Percentiles rank a stretch among this genome's conserved stretches.
Conservation (phyloP, 1,284 basidiomycete genomes). For the Leccinum angustisporum region DNA sequence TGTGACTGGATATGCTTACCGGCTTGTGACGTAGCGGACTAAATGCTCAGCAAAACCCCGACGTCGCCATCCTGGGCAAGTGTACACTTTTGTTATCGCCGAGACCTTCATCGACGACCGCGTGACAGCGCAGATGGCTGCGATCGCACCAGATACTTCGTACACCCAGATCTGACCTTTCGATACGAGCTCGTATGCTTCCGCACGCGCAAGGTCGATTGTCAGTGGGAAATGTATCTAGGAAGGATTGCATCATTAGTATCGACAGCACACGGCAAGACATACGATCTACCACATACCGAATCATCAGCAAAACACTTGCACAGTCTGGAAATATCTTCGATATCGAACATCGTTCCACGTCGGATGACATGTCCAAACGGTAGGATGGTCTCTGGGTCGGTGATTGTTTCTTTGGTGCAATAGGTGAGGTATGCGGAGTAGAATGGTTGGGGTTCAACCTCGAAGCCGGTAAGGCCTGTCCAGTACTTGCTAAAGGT, state of each 20-base stretch:
- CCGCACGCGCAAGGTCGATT: conserved; percentile 42
- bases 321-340: conserved; percentile 50
- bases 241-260: conserved; percentile 11
- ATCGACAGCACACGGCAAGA: neutral
- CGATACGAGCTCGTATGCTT: conserved; percentile 53
- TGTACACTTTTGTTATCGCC: conserved; percentile 53
- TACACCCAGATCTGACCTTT: conserved; percentile 66
- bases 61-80: conserved; percentile 42
- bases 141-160: conserved; percentile 43
- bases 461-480: conserved; percentile 45
- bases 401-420: conserved; percentile 43
- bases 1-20: conserved; percentile 27
- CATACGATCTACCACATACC: conserved; percentile 38
- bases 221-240: conserved; percentile 58
- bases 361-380: conserved; percentile 36
- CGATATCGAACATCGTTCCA: conserved; percentile 45
- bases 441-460: conserved; percentile 55
- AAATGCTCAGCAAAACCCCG: conserved; percentile 47
- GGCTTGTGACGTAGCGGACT: conserved; percentile 41
- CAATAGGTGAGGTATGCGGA: conserved; percentile 59
- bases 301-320: conserved; percentile 59
- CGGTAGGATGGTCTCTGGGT: conserved; percentile 35
- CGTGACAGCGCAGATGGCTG: conserved; percentile 62
- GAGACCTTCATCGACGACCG: conserved; percentile 42
- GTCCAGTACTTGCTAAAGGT: conserved; percentile 56